Percentiles rank a stretch among this genome's conserved stretches.
Conservation (phyloP, 2,329 filamentous ascomycete genomes). For the Drechslerella coelobrocha region DNA sequence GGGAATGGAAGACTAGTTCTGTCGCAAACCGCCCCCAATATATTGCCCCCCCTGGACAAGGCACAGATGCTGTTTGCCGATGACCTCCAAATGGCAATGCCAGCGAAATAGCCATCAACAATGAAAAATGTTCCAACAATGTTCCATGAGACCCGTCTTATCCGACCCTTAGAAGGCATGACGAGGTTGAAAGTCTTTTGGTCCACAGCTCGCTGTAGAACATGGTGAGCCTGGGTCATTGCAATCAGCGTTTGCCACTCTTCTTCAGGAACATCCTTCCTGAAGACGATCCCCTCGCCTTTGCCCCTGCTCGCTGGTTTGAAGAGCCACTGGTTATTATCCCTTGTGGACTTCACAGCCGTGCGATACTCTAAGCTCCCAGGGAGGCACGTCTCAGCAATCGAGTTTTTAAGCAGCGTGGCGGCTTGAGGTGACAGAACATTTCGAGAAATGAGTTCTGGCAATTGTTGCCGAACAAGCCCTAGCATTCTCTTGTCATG, state of each 20-base stretch:
- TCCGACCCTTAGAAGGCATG: constrained; percentile 1
- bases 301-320: constrained; percentile 60
- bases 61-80: constrained; percentile 52
- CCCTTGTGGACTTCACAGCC: constrained; percentile 37
- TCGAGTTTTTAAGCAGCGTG: constrained; percentile 55
- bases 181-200: constrained; percentile 44
- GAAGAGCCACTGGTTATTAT: constrained; percentile 57
- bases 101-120: constrained; percentile 48
- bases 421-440: constrained; percentile 10
- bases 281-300: constrained; percentile 59
- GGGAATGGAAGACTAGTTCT: constrained; percentile 30
- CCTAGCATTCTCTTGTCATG: constrained; percentile 61
- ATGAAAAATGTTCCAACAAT: constrained; percentile 52
- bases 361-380: constrained; percentile 53
- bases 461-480: constrained; percentile 58
- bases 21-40: constrained; percentile 36
- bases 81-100: constrained; percentile 48
- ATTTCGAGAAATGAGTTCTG: constrained; percentile 49
- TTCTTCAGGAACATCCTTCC: constrained; percentile 56
- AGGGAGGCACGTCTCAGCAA: constrained; percentile 57
- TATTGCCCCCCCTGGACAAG: constrained; percentile 39
- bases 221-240: constrained; percentile 5
- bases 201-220: constrained; percentile 49
- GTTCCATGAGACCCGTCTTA: constrained; percentile 51
- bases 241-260: constrained; percentile 55